These are phyloP conservation scores for Microascus cirrosus DNA, from an alignment of 2,329 filamentous ascomycete species.

Conservation along the genomic window DNA sequence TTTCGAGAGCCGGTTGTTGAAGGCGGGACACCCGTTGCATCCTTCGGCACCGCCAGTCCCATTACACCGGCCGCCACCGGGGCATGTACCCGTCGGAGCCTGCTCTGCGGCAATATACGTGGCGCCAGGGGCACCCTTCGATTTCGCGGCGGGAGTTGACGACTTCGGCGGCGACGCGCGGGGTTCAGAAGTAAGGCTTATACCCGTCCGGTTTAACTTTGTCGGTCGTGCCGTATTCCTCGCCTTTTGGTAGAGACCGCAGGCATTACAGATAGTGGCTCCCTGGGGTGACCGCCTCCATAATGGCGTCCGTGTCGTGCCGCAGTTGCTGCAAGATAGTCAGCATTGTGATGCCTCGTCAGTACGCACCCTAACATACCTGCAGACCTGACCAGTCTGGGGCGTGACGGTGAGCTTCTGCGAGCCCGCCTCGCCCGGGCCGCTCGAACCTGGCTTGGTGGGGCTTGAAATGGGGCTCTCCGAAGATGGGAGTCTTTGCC, in stretches of 20 bases:
- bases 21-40: slow-evolving; percentile 91
- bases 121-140: slow-evolving; percentile 34
- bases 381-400: slow-evolving; percentile 53
- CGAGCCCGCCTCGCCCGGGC: background rate
- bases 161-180: slow-evolving; percentile 29
- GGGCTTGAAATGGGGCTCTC: background rate
- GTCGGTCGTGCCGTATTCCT: slow-evolving; percentile 85
- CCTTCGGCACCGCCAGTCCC: slow-evolving; percentile 91
- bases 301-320: slow-evolving; percentile 83
- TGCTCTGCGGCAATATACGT: slow-evolving; percentile 72
- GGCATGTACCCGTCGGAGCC: slow-evolving; percentile 74
- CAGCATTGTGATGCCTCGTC: background rate
- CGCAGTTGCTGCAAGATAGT: slow-evolving; percentile 63
- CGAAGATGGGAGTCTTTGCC: background rate
- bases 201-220: slow-evolving; percentile 70
- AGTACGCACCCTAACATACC: slow-evolving; percentile 35
- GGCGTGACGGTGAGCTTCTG: background rate
- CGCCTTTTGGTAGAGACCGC: slow-evolving; percentile 87
- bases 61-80: slow-evolving; percentile 89
- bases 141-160: slow-evolving; percentile 20
- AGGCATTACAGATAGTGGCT: slow-evolving; percentile 95
- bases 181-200: slow-evolving; percentile 29
- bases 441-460: background rate
- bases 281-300: slow-evolving; percentile 92
- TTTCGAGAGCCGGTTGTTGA: slow-evolving; percentile 93